These are phyloP conservation scores for Cytospora leucostoma DNA, from an alignment of 2,329 filamentous ascomycete genomes.

Conservation along the genomic window DNA sequence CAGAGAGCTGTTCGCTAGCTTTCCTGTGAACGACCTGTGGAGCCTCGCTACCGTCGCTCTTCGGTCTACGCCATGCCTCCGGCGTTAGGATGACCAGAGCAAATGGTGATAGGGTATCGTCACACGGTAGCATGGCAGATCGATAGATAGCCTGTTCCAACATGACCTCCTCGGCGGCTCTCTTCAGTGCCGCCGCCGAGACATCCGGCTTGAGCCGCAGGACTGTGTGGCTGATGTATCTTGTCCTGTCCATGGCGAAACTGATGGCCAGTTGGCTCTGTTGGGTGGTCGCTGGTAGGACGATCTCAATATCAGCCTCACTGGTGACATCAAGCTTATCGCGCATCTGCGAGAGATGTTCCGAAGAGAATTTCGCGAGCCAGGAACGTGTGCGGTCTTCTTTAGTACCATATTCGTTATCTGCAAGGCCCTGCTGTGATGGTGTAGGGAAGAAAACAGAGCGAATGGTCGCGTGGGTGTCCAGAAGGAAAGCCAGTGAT, in stretches of 20 bases:
- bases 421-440: background rate
- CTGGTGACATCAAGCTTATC: slow-evolving; percentile 19
- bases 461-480: slow-evolving; percentile 33
- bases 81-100: slow-evolving; percentile 36
- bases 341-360: slow-evolving; percentile 30
- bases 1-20: slow-evolving; percentile 1
- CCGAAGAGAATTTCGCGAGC: slow-evolving; percentile 29
- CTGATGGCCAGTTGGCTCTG: slow-evolving; percentile 41
- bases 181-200: slow-evolving; percentile 31
- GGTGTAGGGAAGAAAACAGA: slow-evolving; percentile 29
- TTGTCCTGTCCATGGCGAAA: slow-evolving; percentile 34
- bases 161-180: slow-evolving; percentile 34
- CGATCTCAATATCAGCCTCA: slow-evolving; percentile 31
- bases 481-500: slow-evolving; percentile 33
- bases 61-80: slow-evolving; percentile 20
- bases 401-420: background rate
- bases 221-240: slow-evolving; percentile 38
- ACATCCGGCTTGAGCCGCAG: slow-evolving; percentile 32
- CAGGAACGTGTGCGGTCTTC: slow-evolving; percentile 5
- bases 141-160: slow-evolving; percentile 37
- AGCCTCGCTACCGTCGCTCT: slow-evolving; percentile 25
- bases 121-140: slow-evolving; percentile 37
- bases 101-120: slow-evolving; percentile 40
- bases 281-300: slow-evolving; percentile 39
- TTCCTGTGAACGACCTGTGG: slow-evolving; percentile 13